Evolutionary conservation across 805 yeast genomes (phyloP), one percentile per base, ranked within the genome.

Genomic region (Yamadazyma tumulicola): DNA sequence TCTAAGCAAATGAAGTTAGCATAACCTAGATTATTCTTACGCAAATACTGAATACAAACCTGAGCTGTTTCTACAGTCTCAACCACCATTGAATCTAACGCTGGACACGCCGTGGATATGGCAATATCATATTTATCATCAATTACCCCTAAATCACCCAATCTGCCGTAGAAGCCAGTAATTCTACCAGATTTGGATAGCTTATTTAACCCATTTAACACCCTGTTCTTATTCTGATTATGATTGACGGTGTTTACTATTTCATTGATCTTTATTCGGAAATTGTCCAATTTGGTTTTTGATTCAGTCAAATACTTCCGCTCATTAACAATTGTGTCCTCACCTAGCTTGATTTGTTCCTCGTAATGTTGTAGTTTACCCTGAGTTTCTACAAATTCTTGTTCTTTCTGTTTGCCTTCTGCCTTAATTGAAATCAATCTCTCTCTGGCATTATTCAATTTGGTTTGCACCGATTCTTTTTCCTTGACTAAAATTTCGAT

Each of bases 121-220:
- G 98, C 98, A 34, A 88, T 75, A 59, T 94, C 97, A 55, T 84
- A 93, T 49, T 76, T 74, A 44, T 83, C 85, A 54, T 87, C 96
- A 43, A 93, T 93, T 2, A 74, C 72, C n/a, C 96, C 99, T 29
- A 93, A 64, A 47, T 87, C 95, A 12, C 98, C 99, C 11, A 93
- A 63, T 42, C 96, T 69, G 0, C 97, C 98, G 54, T 85, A 72
- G 47, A 91, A 85, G 0, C 97, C 98, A 5, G 65, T 64, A 16
- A 94, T 74, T 48, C 95, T 72, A 5, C 97, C 97, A 3, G 93
- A 73, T 36, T 79, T 78, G 38, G 81, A 81, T 24, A 93, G 61
- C 42, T 82, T 74, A 38, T 69, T 64, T 37, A 93, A 68, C 11
- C 88, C 83, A 0, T 78, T 54, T 13, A 88, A 65, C 4, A 93